Evolutionary conservation across 2,329 filamentous ascomycete genomes (phyloP).

Genomic region (Penicillium janthinellum): DNA sequence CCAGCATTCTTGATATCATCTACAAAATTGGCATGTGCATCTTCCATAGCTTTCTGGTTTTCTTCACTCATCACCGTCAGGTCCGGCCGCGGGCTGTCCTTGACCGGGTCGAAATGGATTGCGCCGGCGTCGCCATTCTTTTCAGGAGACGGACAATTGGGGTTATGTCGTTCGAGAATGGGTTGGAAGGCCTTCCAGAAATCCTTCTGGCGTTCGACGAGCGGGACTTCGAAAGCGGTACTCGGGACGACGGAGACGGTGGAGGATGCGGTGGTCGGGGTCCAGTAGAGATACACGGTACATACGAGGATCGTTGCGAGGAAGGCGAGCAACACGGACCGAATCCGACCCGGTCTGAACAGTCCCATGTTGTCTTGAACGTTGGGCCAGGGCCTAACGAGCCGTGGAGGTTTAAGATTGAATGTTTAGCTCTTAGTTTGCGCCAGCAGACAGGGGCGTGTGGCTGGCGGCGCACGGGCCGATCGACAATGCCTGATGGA

Average conservation of each 20-base stretch:
- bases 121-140: slow-evolving; percentile 27
- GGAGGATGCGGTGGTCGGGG: slow-evolving; percentile 32
- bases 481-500: slow-evolving; percentile 12
- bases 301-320: slow-evolving; percentile 35
- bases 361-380: slow-evolving; percentile 24
- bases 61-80: slow-evolving; percentile 38
- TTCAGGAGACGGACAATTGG: slow-evolving; percentile 34
- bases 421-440: not conserved
- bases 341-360: slow-evolving; percentile 33
- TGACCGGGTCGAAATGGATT: slow-evolving; percentile 34
- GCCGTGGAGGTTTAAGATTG: not conserved
- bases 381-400: not conserved
- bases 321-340: slow-evolving; percentile 32
- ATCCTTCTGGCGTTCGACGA: slow-evolving; percentile 39
- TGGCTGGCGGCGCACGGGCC: slow-evolving; percentile 23
- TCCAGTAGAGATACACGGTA: slow-evolving; percentile 42
- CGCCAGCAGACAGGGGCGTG: slow-evolving; percentile 4
- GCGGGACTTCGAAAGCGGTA: slow-evolving; percentile 37
- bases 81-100: slow-evolving; percentile 37
- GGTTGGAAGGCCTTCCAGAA: slow-evolving; percentile 42
- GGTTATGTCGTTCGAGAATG: slow-evolving; percentile 36
- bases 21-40: slow-evolving; percentile 46
- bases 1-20: slow-evolving; percentile 31
- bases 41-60: slow-evolving; percentile 38
- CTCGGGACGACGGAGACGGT: slow-evolving; percentile 35